phyloP scores from a whole-genome alignment of 139 green algal species.

The Chlamydomonas sphaeroides region DNA sequence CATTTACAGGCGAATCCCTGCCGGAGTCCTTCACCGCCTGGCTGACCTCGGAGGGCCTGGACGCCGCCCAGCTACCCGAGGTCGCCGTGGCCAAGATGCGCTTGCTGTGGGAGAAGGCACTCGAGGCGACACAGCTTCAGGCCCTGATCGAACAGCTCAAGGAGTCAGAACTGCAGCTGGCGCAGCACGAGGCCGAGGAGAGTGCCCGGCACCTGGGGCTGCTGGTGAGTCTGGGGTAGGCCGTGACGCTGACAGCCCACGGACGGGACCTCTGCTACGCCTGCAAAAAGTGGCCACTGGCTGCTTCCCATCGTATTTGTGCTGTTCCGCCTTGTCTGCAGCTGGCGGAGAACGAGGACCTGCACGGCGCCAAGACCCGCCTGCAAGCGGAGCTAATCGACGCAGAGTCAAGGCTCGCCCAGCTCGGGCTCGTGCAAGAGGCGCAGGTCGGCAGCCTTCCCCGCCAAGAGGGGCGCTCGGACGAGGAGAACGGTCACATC shows the following conservation, averaged over 20 bases:
- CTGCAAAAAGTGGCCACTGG: too few species aligned
- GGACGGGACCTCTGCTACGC: too few species aligned
- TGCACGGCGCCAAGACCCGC: neutral
- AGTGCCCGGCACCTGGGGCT: neutral
- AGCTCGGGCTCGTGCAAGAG: neutral
- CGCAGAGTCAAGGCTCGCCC: neutral
- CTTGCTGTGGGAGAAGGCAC: conserved; percentile 5
- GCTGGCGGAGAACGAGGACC: conserved; percentile 10
- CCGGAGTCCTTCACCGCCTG: neutral
- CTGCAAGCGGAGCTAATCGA: neutral
- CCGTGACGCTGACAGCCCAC: too few species aligned
- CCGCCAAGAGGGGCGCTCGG: too few species aligned
- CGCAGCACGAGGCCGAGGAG: conserved; percentile 6
- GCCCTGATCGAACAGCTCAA: conserved; percentile 10
- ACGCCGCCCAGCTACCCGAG: neutral
- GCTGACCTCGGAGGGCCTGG: conserved; percentile 12
- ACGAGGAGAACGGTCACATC: too few species aligned
- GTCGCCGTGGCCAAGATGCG: conserved; percentile 15
- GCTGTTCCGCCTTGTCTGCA: neutral
- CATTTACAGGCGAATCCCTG: conserved; percentile 19
- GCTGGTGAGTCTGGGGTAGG: neutral
- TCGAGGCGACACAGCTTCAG: neutral
- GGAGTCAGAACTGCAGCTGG: conserved; percentile 8
- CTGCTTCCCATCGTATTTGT: too few species aligned
- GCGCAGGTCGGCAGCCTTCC: too few species aligned